Base-by-base conservation (phyloP, 208 protist species). In the Leptomonas pyrrhocoris region DNA sequence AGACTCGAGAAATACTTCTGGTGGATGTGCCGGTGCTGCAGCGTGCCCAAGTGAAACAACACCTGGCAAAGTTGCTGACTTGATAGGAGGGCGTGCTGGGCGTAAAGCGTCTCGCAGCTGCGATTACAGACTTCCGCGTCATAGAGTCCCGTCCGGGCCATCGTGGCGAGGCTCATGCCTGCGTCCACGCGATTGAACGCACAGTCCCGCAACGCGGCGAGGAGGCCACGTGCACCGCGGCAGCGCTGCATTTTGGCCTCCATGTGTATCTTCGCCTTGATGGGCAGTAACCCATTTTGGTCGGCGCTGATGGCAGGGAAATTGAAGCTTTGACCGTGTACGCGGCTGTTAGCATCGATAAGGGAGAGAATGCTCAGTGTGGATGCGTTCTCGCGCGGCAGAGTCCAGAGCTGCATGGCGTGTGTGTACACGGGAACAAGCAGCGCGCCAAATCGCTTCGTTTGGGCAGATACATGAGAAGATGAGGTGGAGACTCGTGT, bases 211-310 rank as follows among this genome's bases (percentile, higher is more conserved):
- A 97, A 65, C 3, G 75, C 58, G 13, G 59, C 74, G 11, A 97
- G 58, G 7, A 97, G 80, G n/a, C 83, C 81, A 23, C 90, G 81
- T 12, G 90, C 81, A 25, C 85, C 83, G 0, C 53, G 8, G 68
- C 88, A 94, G 30, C 88, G 87, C 67, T 94, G 89, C 70, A 97
- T 64, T 67, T 95, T 95, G 2, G 92, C 88, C 70, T 95, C 90
- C 90, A 97, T 95, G 27, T 93, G 81, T 0, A 94, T 68, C 50
- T 92, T 89, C 23, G 80, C 84, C 55, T 95, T 95, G 18, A 84
- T 79, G 13, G 92, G 92, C 3, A 97, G 73, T 12, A 97, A 74
- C 12, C 83, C 77, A 28, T 66, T 62, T 49, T 89, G 85, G 59
- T 95, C 88, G 9, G 68, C 77, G 46, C 64, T 72, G 36, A 77